Evolutionary conservation across 164 flowering plant genomes (phyloP).

Genomic region (Liquidambar formosana): DNA sequence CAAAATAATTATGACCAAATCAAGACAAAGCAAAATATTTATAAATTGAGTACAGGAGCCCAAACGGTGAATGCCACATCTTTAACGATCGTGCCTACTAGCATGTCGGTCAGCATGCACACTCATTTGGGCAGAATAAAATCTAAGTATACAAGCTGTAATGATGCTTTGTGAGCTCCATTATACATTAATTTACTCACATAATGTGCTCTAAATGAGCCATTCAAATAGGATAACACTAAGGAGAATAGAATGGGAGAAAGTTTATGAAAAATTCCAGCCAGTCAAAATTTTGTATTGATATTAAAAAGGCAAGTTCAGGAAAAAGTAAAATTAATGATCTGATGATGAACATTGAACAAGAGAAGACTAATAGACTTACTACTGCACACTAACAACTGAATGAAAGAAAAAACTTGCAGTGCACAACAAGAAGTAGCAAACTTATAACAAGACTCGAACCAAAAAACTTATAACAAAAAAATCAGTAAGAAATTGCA

Average conservation of each 20-base stretch:
- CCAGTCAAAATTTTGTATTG: too few species aligned
- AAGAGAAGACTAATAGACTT: too few species aligned
- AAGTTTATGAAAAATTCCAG: too few species aligned
- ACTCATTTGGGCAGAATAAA: too few species aligned
- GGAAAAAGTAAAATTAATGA: too few species aligned
- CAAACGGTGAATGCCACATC: not conserved
- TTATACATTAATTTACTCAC: too few species aligned
- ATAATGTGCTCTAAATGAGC: not conserved
- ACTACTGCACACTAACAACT: too few species aligned
- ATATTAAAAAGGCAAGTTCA: too few species aligned
- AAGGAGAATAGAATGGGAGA: not conserved
- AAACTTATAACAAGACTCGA: not conserved
- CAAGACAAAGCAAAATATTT: not conserved
- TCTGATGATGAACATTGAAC: too few species aligned
- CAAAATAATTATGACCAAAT: conserved; percentile 12
- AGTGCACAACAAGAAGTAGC: not conserved
- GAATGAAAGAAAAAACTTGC: not conserved
- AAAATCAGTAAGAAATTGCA: not conserved
- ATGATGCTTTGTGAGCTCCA: too few species aligned
- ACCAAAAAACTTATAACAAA: conserved; percentile 4
- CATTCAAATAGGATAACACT: not conserved
- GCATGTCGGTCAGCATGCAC: too few species aligned
- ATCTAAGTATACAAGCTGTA: not conserved
- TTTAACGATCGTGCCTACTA: not conserved
- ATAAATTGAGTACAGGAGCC: not conserved